A percentile compares a stretch with the other conserved stretches of the same genome.
These are phyloP conservation scores for Trichoderma cornu-damae DNA, from an alignment of 2,329 filamentous ascomycete genomes.

Conservation along the genomic window DNA sequence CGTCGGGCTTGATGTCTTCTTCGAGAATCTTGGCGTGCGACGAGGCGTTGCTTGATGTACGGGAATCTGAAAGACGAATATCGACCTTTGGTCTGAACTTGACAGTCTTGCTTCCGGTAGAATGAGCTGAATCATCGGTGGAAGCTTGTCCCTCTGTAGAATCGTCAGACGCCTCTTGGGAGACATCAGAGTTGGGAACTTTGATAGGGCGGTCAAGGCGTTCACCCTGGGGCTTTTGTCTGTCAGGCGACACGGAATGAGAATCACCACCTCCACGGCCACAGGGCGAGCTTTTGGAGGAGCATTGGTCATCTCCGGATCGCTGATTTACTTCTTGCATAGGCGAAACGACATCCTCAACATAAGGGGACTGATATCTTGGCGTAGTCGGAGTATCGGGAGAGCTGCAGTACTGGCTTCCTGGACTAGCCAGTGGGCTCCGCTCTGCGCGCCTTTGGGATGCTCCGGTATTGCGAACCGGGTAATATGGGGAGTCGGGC, in stretches of 20 bases:
- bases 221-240: neutral
- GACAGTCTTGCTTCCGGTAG: slow-evolving; percentile 26
- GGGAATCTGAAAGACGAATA: slow-evolving; percentile 19
- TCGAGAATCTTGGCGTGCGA: neutral
- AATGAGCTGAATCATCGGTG: slow-evolving; percentile 16
- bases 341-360: slow-evolving; percentile 25
- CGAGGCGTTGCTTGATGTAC: slow-evolving; percentile 18
- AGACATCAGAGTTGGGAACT: neutral
- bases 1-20: slow-evolving; percentile 10
- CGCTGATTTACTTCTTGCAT: neutral
- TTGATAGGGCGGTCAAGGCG: neutral
- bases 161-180: slow-evolving; percentile 1
- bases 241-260: neutral
- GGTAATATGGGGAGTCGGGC: slow-evolving; percentile 21
- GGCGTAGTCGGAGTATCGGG: neutral
- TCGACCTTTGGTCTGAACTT: slow-evolving; percentile 26
- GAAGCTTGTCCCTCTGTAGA: slow-evolving; percentile 15
- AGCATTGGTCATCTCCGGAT: too few species aligned
- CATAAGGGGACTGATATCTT: slow-evolving; percentile 27
- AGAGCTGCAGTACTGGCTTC: neutral
- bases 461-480: slow-evolving; percentile 26
- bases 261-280: neutral
- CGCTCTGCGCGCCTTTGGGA: slow-evolving; percentile 29
- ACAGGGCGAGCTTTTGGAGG: neutral
- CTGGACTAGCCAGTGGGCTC: slow-evolving; percentile 17